Percentiles rank a stretch among this genome's conserved stretches.
Conservation (phyloP, 1,284 basidiomycete genomes). For the Trichosporon sp. region DNA sequence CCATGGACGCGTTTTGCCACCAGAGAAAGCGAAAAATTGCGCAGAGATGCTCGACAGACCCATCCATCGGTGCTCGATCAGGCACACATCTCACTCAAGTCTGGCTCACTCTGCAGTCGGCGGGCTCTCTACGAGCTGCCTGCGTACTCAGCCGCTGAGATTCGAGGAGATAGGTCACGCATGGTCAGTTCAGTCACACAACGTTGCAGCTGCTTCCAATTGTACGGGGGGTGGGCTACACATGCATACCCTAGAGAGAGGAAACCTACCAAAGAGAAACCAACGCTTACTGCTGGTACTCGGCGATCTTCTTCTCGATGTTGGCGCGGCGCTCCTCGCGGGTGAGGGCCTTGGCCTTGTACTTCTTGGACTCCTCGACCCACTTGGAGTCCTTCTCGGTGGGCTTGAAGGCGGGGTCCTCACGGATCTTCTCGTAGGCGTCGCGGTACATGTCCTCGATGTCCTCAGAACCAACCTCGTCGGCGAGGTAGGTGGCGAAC, state of each 20-base stretch:
- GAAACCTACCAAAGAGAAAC: conserved; percentile 1
- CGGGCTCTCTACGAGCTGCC: too few species aligned
- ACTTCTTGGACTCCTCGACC: conserved; percentile 81
- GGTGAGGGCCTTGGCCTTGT: conserved; percentile 72
- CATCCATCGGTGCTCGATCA: background rate
- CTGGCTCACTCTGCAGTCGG: too few species aligned
- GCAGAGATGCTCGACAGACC: background rate
- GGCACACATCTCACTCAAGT: background rate
- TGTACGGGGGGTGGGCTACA: background rate
- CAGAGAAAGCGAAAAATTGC: background rate
- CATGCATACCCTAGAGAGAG: conserved; percentile 16
- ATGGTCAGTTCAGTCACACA: too few species aligned
- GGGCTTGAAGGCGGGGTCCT: conserved; percentile 87
- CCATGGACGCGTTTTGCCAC: conserved; percentile 1
- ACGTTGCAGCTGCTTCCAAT: background rate
- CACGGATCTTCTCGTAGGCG: conserved; percentile 91
- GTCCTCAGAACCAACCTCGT: conserved; percentile 93
- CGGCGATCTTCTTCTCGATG: conserved; percentile 80
- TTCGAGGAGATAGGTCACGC: too few species aligned
- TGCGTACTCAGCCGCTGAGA: too few species aligned
- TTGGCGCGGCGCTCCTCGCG: conserved; percentile 73
- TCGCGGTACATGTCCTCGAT: conserved; percentile 94
- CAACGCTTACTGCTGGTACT: conserved; percentile 65
- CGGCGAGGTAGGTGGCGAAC: conserved; percentile 91
- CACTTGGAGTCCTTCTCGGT: conserved; percentile 92